Percentiles rank a stretch among this genome's conserved stretches.
Evolutionary conservation across 164 flowering plant species (phyloP).

Genomic region (Umbellularia californica): DNA sequence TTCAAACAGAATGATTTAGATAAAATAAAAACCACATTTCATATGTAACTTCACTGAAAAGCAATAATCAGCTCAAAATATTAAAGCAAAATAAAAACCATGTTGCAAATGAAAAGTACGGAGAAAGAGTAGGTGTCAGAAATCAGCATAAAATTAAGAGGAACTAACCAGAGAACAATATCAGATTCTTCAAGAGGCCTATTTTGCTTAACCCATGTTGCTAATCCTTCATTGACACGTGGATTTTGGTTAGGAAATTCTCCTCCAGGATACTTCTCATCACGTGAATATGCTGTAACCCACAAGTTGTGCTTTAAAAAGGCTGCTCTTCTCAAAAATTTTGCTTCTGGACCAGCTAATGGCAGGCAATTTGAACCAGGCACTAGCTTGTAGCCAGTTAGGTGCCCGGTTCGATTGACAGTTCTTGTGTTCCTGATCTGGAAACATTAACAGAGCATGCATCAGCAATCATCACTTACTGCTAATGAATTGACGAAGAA

Average conservation of each 20-base stretch:
- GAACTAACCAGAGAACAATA: conserved; percentile 77
- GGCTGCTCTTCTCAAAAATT: conserved; percentile 76
- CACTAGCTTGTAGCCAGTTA: conserved; percentile 77
- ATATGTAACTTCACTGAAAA: neutral
- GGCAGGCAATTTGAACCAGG: conserved; percentile 92
- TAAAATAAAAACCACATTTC: neutral
- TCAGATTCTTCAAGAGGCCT: conserved; percentile 74
- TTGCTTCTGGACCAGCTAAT: conserved; percentile 78
- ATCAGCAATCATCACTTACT: neutral
- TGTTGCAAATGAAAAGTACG: neutral
- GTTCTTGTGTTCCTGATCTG: conserved; percentile 82
- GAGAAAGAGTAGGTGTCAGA: neutral
- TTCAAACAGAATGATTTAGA: neutral
- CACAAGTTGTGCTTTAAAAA: conserved; percentile 88
- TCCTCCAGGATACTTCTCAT: conserved; percentile 81
- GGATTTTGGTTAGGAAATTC: conserved; percentile 96
- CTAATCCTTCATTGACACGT: conserved; percentile 74
- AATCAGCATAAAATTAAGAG: neutral
- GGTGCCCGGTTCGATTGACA: conserved; percentile 77
- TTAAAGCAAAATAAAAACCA: neutral
- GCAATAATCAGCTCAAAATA: neutral
- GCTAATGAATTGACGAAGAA: neutral
- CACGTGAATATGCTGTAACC: conserved; percentile 69
- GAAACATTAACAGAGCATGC: conserved; percentile 10
- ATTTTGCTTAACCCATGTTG: conserved; percentile 75